Evolutionary conservation across 2,329 filamentous ascomycete genomes (phyloP).

Genomic region (Fusarium stilboides): DNA sequence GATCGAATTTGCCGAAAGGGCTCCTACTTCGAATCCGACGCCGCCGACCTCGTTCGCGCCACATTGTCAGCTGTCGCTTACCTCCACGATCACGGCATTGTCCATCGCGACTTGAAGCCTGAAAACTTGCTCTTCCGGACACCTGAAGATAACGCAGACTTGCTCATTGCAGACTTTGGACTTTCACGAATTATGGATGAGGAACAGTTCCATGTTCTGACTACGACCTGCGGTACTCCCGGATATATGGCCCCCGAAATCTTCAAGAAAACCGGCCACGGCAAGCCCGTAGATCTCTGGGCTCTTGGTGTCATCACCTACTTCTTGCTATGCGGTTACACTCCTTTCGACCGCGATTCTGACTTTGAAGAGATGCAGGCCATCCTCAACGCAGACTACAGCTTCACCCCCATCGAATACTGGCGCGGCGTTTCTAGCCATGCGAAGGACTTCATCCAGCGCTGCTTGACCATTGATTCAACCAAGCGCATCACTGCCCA

Average conservation of each 20-base stretch:
- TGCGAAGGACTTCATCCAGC: slow-evolving; percentile 92
- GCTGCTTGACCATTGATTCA: slow-evolving; percentile 92
- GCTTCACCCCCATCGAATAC: slow-evolving; percentile 94
- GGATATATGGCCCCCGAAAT: slow-evolving; percentile 99
- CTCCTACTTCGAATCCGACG: slow-evolving; percentile 98
- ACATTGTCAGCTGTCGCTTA: slow-evolving; percentile 98
- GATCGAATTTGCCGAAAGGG: slow-evolving; percentile 99
- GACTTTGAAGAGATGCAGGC: slow-evolving; percentile 99
- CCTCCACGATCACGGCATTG: slow-evolving; percentile 97
- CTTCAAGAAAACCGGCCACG: slow-evolving; percentile 98
- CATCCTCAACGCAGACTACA: slow-evolving; percentile 96
- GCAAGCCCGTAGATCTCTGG: slow-evolving; percentile 98
- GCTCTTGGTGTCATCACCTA: slow-evolving; percentile 99
- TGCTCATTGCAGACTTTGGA: slow-evolving; percentile 97
- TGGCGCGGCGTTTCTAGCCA: slow-evolving; percentile 92
- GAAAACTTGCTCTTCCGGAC: slow-evolving; percentile 98
- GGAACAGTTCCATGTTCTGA: slow-evolving; percentile 97
- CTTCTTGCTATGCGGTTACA: slow-evolving; percentile 97
- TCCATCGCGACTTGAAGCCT: slow-evolving; percentile 97
- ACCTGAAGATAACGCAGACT: slow-evolving; percentile 96
- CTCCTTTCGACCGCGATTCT: slow-evolving; percentile 95
- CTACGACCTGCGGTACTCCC: slow-evolving; percentile 96
- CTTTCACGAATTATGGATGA: slow-evolving; percentile 98
- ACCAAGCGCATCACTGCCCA: slow-evolving; percentile 91
- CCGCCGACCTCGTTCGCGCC: slow-evolving; percentile 93